Base-by-base conservation (phyloP, 1,284 basidiomycete species). In the Tylopilus orsonianus region DNA sequence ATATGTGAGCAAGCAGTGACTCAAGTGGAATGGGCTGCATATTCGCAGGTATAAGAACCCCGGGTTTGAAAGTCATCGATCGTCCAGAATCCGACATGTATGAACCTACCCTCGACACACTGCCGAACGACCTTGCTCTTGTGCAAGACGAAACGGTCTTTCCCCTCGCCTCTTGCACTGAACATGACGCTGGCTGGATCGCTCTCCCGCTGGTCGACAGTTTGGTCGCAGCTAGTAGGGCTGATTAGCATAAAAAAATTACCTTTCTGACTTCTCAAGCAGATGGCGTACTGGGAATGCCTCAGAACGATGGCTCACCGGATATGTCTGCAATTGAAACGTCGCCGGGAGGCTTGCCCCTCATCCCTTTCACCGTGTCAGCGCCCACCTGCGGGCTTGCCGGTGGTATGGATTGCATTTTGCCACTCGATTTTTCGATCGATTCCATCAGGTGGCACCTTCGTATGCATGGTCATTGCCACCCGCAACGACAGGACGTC, bases 381-480 rank as follows among this genome's bases (percentile, higher is more conserved):
- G 13, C 10, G 10, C 35, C 24, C 18, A 30, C 30, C 30, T 59
- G 44, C 18, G 18, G 36, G 20, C 30, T 56, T 13, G 9, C 30
- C 10, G 30, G 37, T 23, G 37, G 43, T 2, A 35, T 37, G 3
- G 14, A 27, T 6, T 60, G 60, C 20, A 5, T 16, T 29, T 16
- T 35, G 7, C 45, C 39, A 0, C 39, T 60, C 20, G 43, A 52
- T 22, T 38, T 23, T 23, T 52, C 55, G 1, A 13, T 19, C 40
- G 18, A 14, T 2, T 52, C 48, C 26, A 48, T 61, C 34, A 49
- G 18, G n/a, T 27, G 3, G n/a, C 47, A 50, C 26, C 49, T 59
- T 29, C 42, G 29, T 14, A 22, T 35, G 23, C 44, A 50, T 22
- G 37, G 55, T 7, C 32, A 60, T 12, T 30, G 26, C 24, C 45